These are phyloP conservation scores for Suhomyces emberorum DNA, from an alignment of 805 yeast genomes.

Conservation along the genomic window DNA sequence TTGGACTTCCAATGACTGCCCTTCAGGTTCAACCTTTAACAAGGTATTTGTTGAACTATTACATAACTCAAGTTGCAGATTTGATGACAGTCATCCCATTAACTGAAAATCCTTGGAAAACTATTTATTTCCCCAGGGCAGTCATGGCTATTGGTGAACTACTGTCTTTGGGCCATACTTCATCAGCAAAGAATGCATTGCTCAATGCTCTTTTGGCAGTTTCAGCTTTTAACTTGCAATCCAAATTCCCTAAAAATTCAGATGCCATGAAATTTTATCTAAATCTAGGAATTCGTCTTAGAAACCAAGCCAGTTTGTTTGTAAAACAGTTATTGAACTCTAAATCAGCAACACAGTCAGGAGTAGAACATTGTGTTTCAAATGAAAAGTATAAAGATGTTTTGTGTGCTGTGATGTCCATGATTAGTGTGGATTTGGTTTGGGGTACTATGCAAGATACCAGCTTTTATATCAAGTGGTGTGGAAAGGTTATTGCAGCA, in stretches of 20 bases:
- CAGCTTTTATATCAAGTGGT: slow-evolving; percentile 66
- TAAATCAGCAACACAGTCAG: slow-evolving; percentile 25
- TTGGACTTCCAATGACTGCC: slow-evolving; percentile 56
- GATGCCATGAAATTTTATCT: slow-evolving; percentile 65
- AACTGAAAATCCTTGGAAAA: slow-evolving; percentile 83
- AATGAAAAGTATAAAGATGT: slow-evolving; percentile 77
- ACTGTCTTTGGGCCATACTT: slow-evolving; percentile 67
- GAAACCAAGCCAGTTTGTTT: slow-evolving; percentile 71
- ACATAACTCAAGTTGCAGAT: slow-evolving; percentile 74
- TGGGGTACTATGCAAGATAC: slow-evolving; percentile 92
- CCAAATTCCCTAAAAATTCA: slow-evolving; percentile 65
- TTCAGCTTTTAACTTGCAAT: slow-evolving; percentile 74
- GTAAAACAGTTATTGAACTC: slow-evolving; percentile 52
- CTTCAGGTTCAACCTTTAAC: slow-evolving; percentile 67
- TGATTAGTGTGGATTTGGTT: slow-evolving; percentile 84
- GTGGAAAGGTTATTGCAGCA: slow-evolving; percentile 69
- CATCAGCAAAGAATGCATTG: slow-evolving; percentile 73
- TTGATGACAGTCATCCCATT: slow-evolving; percentile 68
- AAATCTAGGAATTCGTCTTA: slow-evolving; percentile 67
- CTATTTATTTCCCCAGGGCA: slow-evolving; percentile 82
- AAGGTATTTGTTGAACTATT: slow-evolving; percentile 67
- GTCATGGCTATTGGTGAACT: slow-evolving; percentile 79
- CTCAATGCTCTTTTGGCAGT: slow-evolving; percentile 79
- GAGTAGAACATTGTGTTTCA: slow-evolving; percentile 47
- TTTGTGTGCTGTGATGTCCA: slow-evolving; percentile 74